Percentiles rank a stretch among this genome's conserved stretches.
Conservation (phyloP, 306 rosid species). For the Quercus berberidifolia region DNA sequence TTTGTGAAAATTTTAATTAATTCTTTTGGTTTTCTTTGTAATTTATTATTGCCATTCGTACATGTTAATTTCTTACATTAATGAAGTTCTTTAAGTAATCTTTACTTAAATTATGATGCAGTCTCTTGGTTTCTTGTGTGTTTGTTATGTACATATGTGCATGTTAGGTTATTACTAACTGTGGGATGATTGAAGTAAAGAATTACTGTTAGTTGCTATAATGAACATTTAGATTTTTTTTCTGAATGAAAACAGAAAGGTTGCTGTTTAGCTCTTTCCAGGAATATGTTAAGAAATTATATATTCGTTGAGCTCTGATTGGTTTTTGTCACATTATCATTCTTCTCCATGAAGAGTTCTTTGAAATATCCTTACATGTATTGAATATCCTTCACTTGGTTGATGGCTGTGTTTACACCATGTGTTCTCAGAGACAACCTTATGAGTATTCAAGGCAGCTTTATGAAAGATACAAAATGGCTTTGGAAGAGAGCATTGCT, state of each 20-base stretch:
- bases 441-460: background rate
- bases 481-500: slow-evolving; percentile 2
- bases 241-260: too few relatives aligned
- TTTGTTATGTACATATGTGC: background rate
- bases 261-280: too few relatives aligned
- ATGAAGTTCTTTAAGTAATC: too few relatives aligned
- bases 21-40: background rate
- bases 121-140: background rate
- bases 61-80: too few relatives aligned
- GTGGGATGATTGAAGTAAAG: background rate
- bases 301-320: background rate
- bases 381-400: background rate
- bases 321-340: background rate
- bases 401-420: background rate
- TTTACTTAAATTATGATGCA: background rate
- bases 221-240: background rate
- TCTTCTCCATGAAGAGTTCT: background rate
- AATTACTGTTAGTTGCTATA: background rate
- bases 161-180: background rate
- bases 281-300: too few relatives aligned
- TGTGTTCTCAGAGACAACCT: slow-evolving; percentile 6
- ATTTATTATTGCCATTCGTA: background rate
- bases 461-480: background rate
- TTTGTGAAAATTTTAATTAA: too few relatives aligned
- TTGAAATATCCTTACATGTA: background rate